These are phyloP conservation scores for Ilyonectria sp. DNA, from an alignment of 2,329 filamentous ascomycete genomes.

Conservation along the genomic window DNA sequence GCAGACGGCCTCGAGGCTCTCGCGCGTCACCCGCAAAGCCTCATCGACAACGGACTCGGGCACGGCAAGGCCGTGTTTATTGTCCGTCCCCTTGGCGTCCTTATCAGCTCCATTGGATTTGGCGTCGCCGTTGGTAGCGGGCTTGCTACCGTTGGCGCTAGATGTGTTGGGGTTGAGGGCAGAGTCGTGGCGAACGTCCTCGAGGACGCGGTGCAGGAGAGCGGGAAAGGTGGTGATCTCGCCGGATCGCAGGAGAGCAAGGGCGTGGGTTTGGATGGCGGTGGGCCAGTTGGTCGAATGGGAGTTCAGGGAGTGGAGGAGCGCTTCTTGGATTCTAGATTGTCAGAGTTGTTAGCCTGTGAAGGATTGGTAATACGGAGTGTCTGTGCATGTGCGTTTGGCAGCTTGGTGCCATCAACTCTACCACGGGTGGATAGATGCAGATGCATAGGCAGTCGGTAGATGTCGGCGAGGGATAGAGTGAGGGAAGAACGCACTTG, in stretches of 20 bases:
- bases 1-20: conserved; percentile 69
- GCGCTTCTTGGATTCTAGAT: conserved; percentile 73
- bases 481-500: conserved; percentile 60
- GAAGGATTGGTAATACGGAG: neutral
- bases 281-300: conserved; percentile 76
- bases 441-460: neutral
- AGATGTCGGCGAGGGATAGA: conserved; percentile 8
- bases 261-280: conserved; percentile 71
- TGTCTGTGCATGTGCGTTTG: neutral
- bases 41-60: conserved; percentile 74
- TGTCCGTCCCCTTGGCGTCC: conserved; percentile 32
- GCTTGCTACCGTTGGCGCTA: conserved; percentile 53
- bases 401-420: neutral
- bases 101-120: conserved; percentile 47
- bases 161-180: conserved; percentile 47
- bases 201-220: conserved; percentile 73
- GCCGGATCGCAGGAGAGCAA: conserved; percentile 72
- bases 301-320: conserved; percentile 74
- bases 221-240: conserved; percentile 73
- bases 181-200: conserved; percentile 71
- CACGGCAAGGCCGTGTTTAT: conserved; percentile 65
- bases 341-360: conserved; percentile 16
- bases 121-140: conserved; percentile 50
- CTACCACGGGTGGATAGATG: neutral
- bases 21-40: conserved; percentile 71